A percentile compares a stretch with the other conserved stretches of the same genome.
Conservation (phyloP, 1,284 basidiomycete genomes). For the Ustilago crameri region DNA sequence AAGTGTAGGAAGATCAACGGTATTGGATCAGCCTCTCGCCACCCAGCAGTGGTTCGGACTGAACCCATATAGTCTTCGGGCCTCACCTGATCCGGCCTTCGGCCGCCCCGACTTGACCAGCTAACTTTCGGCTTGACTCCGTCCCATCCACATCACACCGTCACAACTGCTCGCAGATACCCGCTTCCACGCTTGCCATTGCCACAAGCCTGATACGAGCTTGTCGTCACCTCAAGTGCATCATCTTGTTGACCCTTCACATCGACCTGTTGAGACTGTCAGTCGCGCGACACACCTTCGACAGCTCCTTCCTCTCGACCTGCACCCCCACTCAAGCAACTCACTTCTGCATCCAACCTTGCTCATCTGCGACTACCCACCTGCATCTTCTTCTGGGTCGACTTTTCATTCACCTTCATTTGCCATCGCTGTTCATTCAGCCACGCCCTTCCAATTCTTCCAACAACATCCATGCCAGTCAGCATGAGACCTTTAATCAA, state of each 20-base stretch:
- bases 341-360: too few species aligned
- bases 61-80: neutral
- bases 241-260: neutral
- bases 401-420: too few species aligned
- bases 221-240: neutral
- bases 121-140: neutral
- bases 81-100: neutral
- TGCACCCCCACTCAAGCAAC: too few species aligned
- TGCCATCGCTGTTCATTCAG: neutral
- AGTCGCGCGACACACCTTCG: neutral
- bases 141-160: neutral
- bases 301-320: neutral
- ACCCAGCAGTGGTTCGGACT: neutral
- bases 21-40: constrained; percentile 1
- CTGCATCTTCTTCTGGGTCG: too few species aligned
- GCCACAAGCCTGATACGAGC: constrained; percentile 22
- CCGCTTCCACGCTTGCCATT: constrained; percentile 10
- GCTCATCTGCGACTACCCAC: too few species aligned
- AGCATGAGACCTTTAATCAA: constrained; percentile 24
- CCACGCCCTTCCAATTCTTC: neutral
- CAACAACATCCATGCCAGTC: constrained; percentile 19
- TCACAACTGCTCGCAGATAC: neutral
- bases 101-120: neutral
- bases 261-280: neutral
- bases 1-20: neutral